Base-by-base conservation (phyloP, 768 basidiomycete genomes). In the Boletus patriciae region DNA sequence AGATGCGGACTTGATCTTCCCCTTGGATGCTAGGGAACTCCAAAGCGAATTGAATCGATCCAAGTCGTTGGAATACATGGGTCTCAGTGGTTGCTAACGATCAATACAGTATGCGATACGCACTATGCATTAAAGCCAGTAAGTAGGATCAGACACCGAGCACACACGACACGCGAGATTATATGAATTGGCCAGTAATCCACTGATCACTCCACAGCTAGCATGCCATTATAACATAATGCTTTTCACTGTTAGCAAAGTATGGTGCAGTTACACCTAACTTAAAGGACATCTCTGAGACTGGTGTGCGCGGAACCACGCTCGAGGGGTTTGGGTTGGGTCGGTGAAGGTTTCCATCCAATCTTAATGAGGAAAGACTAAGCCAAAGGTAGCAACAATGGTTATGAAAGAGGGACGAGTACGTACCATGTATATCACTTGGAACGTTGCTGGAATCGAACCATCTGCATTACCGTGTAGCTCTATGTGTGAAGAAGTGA, bases 361-460 rank as follows among this genome's bases (percentile, higher is more conserved):
- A 92, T 91, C 90, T 90, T 59, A 47, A 37, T 23, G 29, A 46
- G n/a, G 25, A 16, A 50, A 19, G 45, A 6, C 41, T 43, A 36
- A 50, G 38, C 15, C 47, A 47, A 23, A 19, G 19, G 49, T 25
- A 52, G 41, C 33, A 21, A 10, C 6, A 19, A 19, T 11, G 2
- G 3, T 8, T 7, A 34, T 33, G 45, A 38, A 15, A 33, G 42
- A 34, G 13, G n/a, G 16, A 34, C 52, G 36, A 25, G 37, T 42
- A 73, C 80, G 59, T 60, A 92, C 96, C 82, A 98, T 87, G 71
- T 91, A 97, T 54, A 98, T 93, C 46, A 98, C 78, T 68, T 98
- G 93, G 73, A 98, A 99, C 7, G 97, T 99, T 16, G 97, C 97
- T 3, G 95, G 91, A 36, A 98, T 78, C 13, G 81, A 80, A 16